phyloP scores from a whole-genome alignment of 164 flowering plant genomes.

The Dillenia suffruticosa region DNA sequence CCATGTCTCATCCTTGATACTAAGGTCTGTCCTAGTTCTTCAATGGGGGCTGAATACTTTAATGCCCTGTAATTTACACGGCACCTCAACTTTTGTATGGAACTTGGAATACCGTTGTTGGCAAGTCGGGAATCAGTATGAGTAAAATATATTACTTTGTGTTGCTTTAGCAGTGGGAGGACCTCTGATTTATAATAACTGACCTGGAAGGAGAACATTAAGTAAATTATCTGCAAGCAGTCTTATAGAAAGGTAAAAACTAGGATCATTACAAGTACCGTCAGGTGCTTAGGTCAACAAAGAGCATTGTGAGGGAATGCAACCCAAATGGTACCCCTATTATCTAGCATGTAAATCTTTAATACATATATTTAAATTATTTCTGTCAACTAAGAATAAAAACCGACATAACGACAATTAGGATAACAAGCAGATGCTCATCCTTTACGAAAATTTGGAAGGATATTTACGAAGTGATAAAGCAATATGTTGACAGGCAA shows the following conservation, averaged over 20 bases:
- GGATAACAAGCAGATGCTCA: no score
- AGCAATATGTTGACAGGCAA: no score
- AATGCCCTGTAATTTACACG: conserved; percentile 85
- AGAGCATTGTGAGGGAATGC: no score
- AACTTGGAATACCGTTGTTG: conserved; percentile 70
- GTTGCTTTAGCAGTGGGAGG: conserved; percentile 82
- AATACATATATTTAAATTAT: no score
- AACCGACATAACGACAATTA: no score
- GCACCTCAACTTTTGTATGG: conserved; percentile 90
- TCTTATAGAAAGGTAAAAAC: neutral
- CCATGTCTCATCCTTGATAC: conserved; percentile 69
- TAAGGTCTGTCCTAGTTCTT: conserved; percentile 75
- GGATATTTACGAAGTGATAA: no score
- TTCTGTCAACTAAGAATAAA: no score
- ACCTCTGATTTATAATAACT: conserved; percentile 77
- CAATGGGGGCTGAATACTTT: conserved; percentile 79
- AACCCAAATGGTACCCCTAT: no score
- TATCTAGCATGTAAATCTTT: no score
- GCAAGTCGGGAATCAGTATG: conserved; percentile 96
- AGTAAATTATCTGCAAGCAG: neutral
- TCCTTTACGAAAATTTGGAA: no score
- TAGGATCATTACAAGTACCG: no score
- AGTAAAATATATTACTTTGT: conserved; percentile 87
- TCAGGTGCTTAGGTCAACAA: no score
- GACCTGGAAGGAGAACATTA: conserved; percentile 44